Base-by-base conservation (phyloP, 352 stramenopile genomes). In the Phytopythium ostracodes region DNA sequence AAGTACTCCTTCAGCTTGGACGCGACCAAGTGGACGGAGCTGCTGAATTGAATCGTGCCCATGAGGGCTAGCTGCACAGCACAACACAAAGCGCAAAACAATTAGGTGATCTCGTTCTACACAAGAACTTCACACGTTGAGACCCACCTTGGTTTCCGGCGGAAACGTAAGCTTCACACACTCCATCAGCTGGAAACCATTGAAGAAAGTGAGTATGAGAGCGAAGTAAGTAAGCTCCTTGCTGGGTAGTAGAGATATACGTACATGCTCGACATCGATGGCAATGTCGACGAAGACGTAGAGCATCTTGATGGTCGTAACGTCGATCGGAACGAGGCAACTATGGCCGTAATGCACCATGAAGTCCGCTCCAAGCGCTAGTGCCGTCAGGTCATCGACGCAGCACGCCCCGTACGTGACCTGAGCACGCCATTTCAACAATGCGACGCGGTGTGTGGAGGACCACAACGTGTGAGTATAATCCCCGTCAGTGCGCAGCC, bases 211-310 rank as follows among this genome's bases (percentile, higher is more conserved):
- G 27, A 20, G 71, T 53, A 29, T 46, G 14, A 31, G 44, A 27
- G n/a, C n/a, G n/a, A n/a, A n/a, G n/a, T n/a, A n/a, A n/a, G 42
- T 8, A 22, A 17, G 33, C 44, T 4, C 14, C 6, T 15, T 14
- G 3, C 33, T 11, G 7, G 33, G 33, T 5, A 11, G 35, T 25
- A 24, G n/a, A n/a, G n/a, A n/a, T n/a, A 5, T 25, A 60, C 81
- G 40, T 77, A 92, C 87, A 62, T 99, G 98, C 0, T 95, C 77
- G 4, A 98, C 91, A 75, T 99, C 97, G 54, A 99, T 98, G 18
- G 90, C 81, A 68, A 99, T 99, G 75, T 99, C 97, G 46, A 99
- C 98, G 73, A 99, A 99, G 1, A 99, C 97, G 75, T 99, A 99
- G 18, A 99, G 76, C 81, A 97, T 96, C 70, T 97, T 97, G 64